Evolutionary conservation across 108 stramenopile genomes (phyloP), one percentile per base, ranked within the genome.

Genomic region (Skeletonema potamos): DNA sequence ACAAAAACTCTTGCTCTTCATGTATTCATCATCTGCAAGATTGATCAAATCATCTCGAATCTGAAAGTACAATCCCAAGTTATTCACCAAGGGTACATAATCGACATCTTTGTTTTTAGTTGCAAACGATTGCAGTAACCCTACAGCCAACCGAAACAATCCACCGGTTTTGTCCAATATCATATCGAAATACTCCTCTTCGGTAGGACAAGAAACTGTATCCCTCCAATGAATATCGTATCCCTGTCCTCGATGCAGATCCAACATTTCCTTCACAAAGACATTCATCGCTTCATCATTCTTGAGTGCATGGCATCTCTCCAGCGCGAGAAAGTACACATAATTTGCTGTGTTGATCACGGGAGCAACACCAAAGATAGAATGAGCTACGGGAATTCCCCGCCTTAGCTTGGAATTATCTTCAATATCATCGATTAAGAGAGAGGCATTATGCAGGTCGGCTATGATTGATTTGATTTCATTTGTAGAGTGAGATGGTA

Each of bases 261-360:
- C 96, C 29, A 98, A 83, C 57, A 95, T 74, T 83, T 98, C 96
- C 17, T 30, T 27, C 6, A 58, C 57, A 68, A 51, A 46, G 54
- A 75, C 81, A 44, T 84, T 64, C 89, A 87, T 85, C 27, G 96
- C 95, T 33, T 71, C 60, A 6, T 84, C 74, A 61, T 84, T 93
- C 1, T 81, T 60, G 57, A 97, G 64, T 1, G 73, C 72, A 54
- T 92, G 89, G 54, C 85, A 86, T 39, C 87, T 79, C 59, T 97
- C 92, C 82, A 98, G 62, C 18, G 96, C 96, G 60, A 94, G 54
- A 73, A 97, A 97, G 77, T 97, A 98, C 1, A 95, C 94, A 79
- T 98, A 98, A 77, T 98, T 98, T 37, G 96, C 96, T n/a, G 85
- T 83, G 79, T 98, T 98, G 73, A 98, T 96, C 27, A 93, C 93